Evolutionary conservation across 192 early-diverging fungal genomes (phyloP).

Genomic region (Neocallimastix lanati): DNA sequence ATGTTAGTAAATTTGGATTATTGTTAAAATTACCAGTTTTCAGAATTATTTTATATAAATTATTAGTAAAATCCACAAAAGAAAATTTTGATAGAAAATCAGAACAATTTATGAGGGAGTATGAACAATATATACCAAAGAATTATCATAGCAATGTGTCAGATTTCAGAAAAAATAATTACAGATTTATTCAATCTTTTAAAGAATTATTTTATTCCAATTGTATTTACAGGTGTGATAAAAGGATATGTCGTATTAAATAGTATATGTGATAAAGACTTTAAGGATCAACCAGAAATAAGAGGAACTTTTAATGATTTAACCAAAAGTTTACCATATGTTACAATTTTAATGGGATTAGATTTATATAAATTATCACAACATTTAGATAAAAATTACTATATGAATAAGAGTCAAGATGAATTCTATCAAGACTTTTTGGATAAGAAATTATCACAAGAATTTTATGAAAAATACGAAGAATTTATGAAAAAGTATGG

Average conservation of each 20-base stretch:
- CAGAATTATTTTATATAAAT: too few species aligned
- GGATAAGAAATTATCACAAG: background rate
- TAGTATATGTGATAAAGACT: background rate
- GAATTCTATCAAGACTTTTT: background rate
- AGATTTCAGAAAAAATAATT: background rate
- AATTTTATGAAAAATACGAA: background rate
- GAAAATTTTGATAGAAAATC: background rate
- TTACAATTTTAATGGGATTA: background rate
- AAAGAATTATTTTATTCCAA: background rate
- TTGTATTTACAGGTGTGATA: background rate
- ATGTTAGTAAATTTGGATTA: background rate
- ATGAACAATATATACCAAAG: background rate
- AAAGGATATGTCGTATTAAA: background rate
- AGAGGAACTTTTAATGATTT: background rate
- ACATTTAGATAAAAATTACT: background rate
- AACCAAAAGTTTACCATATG: background rate
- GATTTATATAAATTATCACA: background rate
- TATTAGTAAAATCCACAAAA: too few species aligned
- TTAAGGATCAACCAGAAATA: background rate
- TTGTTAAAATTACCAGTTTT: too few species aligned
- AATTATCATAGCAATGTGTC: background rate
- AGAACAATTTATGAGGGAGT: background rate
- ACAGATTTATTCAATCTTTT: too few species aligned
- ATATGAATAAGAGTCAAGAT: background rate
- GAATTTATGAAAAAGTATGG: background rate